Evolutionary conservation across 2,329 filamentous ascomycete species (phyloP), one percentile per base, ranked within the genome.

Genomic region (Torrubiella hemipterigena): DNA sequence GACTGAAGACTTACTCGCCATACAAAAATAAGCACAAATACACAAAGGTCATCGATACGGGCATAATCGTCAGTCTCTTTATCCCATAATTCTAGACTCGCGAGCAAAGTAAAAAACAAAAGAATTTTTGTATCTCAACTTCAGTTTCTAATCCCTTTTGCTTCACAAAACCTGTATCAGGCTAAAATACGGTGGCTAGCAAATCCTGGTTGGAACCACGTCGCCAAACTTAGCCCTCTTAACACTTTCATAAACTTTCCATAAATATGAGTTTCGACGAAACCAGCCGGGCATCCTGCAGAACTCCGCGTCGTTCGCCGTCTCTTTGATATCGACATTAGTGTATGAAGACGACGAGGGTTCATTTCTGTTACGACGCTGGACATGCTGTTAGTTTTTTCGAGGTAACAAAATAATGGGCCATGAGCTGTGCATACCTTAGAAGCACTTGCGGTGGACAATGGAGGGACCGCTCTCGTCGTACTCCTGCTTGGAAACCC

Each of bases 401-500:
- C 10, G 6, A 10, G 15, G 4, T 27, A 32, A 20, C 15, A 27
- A 8, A 9, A 10, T 13, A 22, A 13, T 13, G 21, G 30, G 31
- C 24, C 6, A 29, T n/a, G 9, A 3, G 5, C 5, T 7, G 31
- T 17, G 40, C 59, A 52, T 57, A 79, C 77, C 80, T 94, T 94
- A 95, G 82, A 95, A 95, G 84, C 89, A 95, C 85, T 95, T 96
- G 81, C 87, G 84, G 82, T 96, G 89, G 56, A 96, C 89, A 60
- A 96, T 96, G 58, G 87, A 95, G 55, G 89, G 91, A 70, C 89
- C 89, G 66, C 81, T 91, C 85, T 96, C 91, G 74, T 98, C 91
- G 80, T 96, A 96, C 77, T 96, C 89, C 74, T 98, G 91, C 86
- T 98, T 98, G 56, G 91, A 98, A 80, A 98, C 96, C 91, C 91